A percentile compares a stretch with the other conserved stretches of the same genome.
These are phyloP conservation scores for Pichia pseudocactophila DNA, from an alignment of 805 yeast species.

Conservation along the genomic window DNA sequence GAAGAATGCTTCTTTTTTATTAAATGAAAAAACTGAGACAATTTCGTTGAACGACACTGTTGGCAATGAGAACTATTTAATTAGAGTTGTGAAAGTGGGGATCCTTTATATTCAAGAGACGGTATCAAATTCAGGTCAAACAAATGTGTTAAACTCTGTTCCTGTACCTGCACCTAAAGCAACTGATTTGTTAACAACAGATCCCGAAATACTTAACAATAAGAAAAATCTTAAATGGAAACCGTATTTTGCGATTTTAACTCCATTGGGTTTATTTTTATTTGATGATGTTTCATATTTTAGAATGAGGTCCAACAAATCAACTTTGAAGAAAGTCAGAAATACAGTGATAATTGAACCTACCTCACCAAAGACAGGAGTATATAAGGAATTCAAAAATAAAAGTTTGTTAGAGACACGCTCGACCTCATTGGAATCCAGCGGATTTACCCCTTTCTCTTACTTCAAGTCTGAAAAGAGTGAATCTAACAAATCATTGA, in stretches of 20 bases:
- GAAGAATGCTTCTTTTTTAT: slow-evolving; percentile 20
- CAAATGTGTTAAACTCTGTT: neutral
- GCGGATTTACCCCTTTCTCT: slow-evolving; percentile 2
- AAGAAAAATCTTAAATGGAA: slow-evolving; percentile 30
- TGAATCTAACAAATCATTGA: slow-evolving; percentile 16
- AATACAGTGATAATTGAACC: slow-evolving; percentile 25
- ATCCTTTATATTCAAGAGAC: slow-evolving; percentile 34
- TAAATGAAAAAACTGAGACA: slow-evolving; percentile 12
- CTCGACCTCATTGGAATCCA: neutral
- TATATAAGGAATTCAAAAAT: neutral
- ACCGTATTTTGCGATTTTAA: slow-evolving; percentile 38
- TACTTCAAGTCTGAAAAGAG: slow-evolving; percentile 6
- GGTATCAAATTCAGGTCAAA: slow-evolving; percentile 18
- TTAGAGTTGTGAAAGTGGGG: slow-evolving; percentile 34
- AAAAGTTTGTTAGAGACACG: neutral
- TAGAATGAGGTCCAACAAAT: slow-evolving; percentile 21
- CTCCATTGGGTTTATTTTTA: slow-evolving; percentile 40
- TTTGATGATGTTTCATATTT: slow-evolving; percentile 33
- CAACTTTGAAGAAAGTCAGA: slow-evolving; percentile 4
- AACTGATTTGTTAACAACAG: neutral
- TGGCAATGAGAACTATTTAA: slow-evolving; percentile 20
- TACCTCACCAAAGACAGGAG: slow-evolving; percentile 10
- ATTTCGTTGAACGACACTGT: slow-evolving; percentile 6
- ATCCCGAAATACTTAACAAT: neutral
- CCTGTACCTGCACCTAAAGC: neutral